Conservation (phyloP, 1,284 basidiomycete species). For the Macrocystidia cucumis region DNA sequence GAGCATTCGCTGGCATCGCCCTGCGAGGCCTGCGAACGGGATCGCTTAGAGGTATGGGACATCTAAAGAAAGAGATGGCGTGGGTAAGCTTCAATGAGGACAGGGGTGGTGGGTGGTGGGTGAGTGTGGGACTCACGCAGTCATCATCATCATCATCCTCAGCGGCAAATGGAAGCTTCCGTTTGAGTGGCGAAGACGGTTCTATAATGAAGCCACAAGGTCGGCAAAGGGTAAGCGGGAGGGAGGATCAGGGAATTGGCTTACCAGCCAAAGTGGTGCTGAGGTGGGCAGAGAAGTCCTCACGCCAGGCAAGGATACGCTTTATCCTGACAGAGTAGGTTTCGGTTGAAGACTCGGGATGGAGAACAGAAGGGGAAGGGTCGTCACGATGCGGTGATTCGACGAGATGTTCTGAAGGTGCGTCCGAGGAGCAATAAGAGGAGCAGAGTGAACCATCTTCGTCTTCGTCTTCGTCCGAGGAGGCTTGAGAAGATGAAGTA, state of each 20-base stretch:
- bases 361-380: conserved; percentile 12
- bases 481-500: conserved; percentile 23
- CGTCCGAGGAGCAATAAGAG: conserved; percentile 64
- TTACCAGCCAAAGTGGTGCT: conserved; percentile 26
- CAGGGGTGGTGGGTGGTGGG: background rate
- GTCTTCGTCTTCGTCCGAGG: conserved; percentile 18
- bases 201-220: conserved; percentile 7
- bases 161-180: conserved; percentile 34
- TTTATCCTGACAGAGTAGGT: conserved; percentile 45
- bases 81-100: background rate
- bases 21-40: conserved; percentile 30
- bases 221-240: background rate
- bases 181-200: conserved; percentile 32
- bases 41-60: conserved; percentile 47
- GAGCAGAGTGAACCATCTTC: conserved; percentile 29
- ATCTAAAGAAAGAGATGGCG: conserved; percentile 21
- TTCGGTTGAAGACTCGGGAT: conserved; percentile 29
- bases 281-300: conserved; percentile 32
- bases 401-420: conserved; percentile 18
- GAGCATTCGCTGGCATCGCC: conserved; percentile 12
- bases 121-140: conserved; percentile 27
- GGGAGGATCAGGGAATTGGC: conserved; percentile 9
- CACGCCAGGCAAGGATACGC: conserved; percentile 58
- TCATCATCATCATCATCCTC: conserved; percentile 25
- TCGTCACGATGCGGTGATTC: conserved; percentile 19